These are phyloP conservation scores for Stachybotrys chartarum DNA, from an alignment of 2,329 filamentous ascomycete species.

Conservation along the genomic window DNA sequence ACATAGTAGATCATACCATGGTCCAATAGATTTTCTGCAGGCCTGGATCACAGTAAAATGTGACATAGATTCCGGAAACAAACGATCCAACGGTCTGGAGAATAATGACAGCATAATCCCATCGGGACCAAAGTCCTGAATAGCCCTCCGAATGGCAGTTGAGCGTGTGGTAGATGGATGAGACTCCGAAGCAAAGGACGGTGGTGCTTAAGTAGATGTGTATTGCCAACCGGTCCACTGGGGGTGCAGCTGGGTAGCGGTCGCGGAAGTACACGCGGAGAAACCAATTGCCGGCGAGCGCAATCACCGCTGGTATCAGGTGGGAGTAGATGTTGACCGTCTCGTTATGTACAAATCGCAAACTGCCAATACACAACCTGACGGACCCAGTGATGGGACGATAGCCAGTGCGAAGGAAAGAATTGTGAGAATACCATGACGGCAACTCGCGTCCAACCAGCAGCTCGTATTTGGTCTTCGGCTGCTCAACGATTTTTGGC, in stretches of 20 bases:
- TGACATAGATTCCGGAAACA: conserved; percentile 25
- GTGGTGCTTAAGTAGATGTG: neutral
- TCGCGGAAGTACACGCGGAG: neutral
- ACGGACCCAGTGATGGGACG: conserved; percentile 31
- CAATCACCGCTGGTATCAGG: conserved; percentile 32
- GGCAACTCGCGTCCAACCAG: conserved; percentile 3
- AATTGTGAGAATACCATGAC: conserved; percentile 12
- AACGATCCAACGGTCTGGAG: conserved; percentile 24
- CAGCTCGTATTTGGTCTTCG: neutral
- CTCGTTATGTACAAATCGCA: conserved; percentile 28
- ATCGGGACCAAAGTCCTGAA: conserved; percentile 17
- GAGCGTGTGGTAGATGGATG: conserved; percentile 14
- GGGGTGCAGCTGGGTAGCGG: neutral
- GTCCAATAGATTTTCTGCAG: conserved; percentile 22
- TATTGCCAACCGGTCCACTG: neutral
- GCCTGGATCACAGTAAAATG: conserved; percentile 24
- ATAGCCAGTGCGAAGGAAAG: conserved; percentile 20
- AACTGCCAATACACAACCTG: conserved; percentile 27
- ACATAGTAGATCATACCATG: conserved; percentile 17
- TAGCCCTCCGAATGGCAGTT: conserved; percentile 11
- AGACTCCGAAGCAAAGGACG: conserved; percentile 8
- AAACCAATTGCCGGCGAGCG: conserved; percentile 6
- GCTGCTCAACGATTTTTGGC: no score
- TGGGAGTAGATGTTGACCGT: conserved; percentile 24
- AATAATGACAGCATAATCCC: conserved; percentile 26